Base-by-base conservation (phyloP, 108 stramenopile genomes). In the Cyclostephanos invisitatus region DNA sequence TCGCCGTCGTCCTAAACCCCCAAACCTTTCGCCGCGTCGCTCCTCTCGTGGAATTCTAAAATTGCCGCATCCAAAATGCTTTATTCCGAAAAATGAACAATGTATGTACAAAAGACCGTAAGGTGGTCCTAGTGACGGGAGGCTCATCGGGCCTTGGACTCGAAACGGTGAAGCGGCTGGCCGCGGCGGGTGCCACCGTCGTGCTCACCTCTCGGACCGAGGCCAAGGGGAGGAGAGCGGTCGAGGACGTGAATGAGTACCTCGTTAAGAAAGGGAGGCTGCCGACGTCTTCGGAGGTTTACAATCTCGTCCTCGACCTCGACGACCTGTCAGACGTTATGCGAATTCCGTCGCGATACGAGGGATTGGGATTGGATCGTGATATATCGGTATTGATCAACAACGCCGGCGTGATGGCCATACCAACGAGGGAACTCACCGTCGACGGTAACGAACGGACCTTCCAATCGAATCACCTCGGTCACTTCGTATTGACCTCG, bases 331-430 rank as follows among this genome's bases (percentile, higher is more conserved):
- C 68, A 7, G 72, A 83, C 35, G 77, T 85, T 0, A 75, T 79
- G 57, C 62, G 74, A 27, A 77, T 85, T 48, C 62, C 60, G 17
- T 20, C 51, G 17, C 81, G 84, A 15, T 58, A 78, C 28, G 60
- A 60, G 67, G 60, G 29, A 4, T 55, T 81, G 18, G 74, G 74
- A 29, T 48, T 59, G 27, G 65, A 81, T 37, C 17, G 47, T 2
- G 77, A 81, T 32, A 68, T 91, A 40, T 89, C 89, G 64, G 85
- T 91, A 3, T 66, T 93, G 0, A 67, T 94, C 69, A 89, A 91
- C 74, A 94, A 94, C 70, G 92, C 92, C 8, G 92, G 92, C 2
- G 81, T 93, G 0, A 89, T 91, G 72, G 84, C 80, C 6, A 75
- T 87, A 12, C 87, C 89, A 1, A 60, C 74, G 3, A 51, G 50